Evolutionary conservation across 768 basidiomycete genomes (phyloP).

Genomic region (Cytidiella melzeri): DNA sequence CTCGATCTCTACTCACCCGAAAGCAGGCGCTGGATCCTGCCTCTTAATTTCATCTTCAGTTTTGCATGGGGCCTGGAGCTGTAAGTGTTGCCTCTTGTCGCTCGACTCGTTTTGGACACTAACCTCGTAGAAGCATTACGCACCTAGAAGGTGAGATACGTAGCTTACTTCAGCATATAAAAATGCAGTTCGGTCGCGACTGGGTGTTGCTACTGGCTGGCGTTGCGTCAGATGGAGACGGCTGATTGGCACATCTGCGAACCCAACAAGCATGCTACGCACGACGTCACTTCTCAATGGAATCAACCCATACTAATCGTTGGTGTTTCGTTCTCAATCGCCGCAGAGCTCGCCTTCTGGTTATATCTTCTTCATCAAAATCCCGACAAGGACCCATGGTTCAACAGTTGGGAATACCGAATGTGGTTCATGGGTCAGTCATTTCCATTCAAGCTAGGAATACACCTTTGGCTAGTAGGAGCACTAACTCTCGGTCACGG

Average conservation of each 20-base stretch:
- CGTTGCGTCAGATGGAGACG: no score
- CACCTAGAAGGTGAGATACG: slow-evolving; percentile 64
- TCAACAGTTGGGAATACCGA: slow-evolving; percentile 72
- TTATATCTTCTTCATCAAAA: slow-evolving; percentile 77
- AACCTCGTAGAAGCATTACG: slow-evolving; percentile 45
- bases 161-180: background rate
- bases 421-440: slow-evolving; percentile 62
- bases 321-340: background rate
- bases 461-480: background rate
- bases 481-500: no score
- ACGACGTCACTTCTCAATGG: background rate
- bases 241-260: no score
- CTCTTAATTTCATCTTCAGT: slow-evolving; percentile 66
- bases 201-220: no score
- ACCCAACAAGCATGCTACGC: background rate
- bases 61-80: slow-evolving; percentile 73
- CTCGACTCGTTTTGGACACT: no score
- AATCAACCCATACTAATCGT: background rate
- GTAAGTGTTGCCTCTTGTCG: slow-evolving; percentile 43
- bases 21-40: slow-evolving; percentile 53
- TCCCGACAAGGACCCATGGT: slow-evolving; percentile 67
- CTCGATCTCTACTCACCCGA: slow-evolving; percentile 40
- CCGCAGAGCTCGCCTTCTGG: slow-evolving; percentile 73
- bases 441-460: background rate
- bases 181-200: no score